Percentiles rank a stretch among this genome's conserved stretches.
Evolutionary conservation across 352 stramenopile genomes (phyloP).

Genomic region (Phytophthora capsici): DNA sequence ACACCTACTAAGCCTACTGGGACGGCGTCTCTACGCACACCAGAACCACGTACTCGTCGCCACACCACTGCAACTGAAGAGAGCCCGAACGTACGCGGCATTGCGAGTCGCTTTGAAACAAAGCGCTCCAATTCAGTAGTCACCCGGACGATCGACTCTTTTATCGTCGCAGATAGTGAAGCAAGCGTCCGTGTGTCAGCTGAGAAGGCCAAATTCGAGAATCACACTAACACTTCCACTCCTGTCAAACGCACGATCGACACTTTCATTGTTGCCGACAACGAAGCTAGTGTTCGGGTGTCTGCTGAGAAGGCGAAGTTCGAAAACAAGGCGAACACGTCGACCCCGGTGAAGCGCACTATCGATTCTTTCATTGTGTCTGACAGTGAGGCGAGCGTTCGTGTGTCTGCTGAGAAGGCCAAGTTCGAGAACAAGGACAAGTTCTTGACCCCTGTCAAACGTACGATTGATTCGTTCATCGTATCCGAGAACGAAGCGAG

Average conservation of each 20-base stretch:
- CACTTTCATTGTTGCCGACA: slow-evolving; percentile 35
- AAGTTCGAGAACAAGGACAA: slow-evolving; percentile 36
- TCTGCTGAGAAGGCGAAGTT: slow-evolving; percentile 39
- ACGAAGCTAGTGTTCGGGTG: slow-evolving; percentile 38
- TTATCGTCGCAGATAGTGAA: slow-evolving; percentile 38
- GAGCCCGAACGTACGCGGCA: slow-evolving; percentile 44
- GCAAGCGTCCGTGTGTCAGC: slow-evolving; percentile 39
- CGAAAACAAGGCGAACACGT: slow-evolving; percentile 17
- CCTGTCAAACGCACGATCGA: slow-evolving; percentile 36
- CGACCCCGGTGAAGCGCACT: slow-evolving; percentile 20
- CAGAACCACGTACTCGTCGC: slow-evolving; percentile 21
- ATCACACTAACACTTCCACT: slow-evolving; percentile 21
- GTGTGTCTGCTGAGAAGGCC: slow-evolving; percentile 32
- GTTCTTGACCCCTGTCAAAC: slow-evolving; percentile 10
- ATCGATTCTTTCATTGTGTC: slow-evolving; percentile 34
- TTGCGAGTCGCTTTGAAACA: slow-evolving; percentile 69
- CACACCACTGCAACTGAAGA: slow-evolving; percentile 21
- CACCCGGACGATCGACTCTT: slow-evolving; percentile 41
- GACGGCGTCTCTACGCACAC: slow-evolving; percentile 1
- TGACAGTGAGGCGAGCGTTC: slow-evolving; percentile 29
- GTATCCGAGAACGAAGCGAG: slow-evolving; percentile 20
- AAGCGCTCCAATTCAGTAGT: slow-evolving; percentile 67
- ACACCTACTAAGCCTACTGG: slow-evolving; percentile 16
- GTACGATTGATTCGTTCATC: slow-evolving; percentile 37
- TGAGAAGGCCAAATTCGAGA: slow-evolving; percentile 44